These are phyloP conservation scores for Rhodocollybia butyracea DNA, from an alignment of 768 basidiomycete species.

Conservation along the genomic window DNA sequence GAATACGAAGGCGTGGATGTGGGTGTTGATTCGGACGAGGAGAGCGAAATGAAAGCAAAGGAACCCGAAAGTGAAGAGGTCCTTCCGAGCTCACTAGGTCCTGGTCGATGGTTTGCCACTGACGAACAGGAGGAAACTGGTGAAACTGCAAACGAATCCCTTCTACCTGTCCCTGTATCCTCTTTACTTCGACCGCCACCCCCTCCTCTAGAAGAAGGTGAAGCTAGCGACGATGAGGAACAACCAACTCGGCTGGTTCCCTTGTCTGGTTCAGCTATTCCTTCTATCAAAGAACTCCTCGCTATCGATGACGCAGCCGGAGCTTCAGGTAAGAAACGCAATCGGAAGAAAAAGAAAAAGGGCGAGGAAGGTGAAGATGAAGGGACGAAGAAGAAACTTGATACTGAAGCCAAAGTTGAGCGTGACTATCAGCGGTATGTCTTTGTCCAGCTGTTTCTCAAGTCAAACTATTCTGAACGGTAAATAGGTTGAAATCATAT, in stretches of 20 bases:
- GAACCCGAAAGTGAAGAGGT: constrained; percentile 1
- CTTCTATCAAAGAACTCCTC: constrained; percentile 80
- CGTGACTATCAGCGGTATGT: constrained; percentile 58
- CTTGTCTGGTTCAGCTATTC: constrained; percentile 74
- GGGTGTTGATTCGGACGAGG: constrained; percentile 52
- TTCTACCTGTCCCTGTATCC: constrained; percentile 10
- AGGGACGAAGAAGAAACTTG: constrained; percentile 32
- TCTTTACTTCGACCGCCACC: constrained; percentile 9
- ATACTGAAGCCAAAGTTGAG: constrained; percentile 45
- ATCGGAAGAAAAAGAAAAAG: constrained; percentile 76
- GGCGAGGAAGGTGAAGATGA: constrained; percentile 36
- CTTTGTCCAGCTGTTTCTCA: not conserved
- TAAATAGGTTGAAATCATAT: constrained; percentile 8
- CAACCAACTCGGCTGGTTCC: constrained; percentile 60
- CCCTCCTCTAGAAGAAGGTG: constrained; percentile 30
- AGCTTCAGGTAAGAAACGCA: constrained; percentile 62
- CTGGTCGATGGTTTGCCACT: constrained; percentile 43
- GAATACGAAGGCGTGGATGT: constrained; percentile 74
- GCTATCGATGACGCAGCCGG: constrained; percentile 70
- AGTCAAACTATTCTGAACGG: not conserved
- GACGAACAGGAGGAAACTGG: constrained; percentile 17
- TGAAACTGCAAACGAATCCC: not conserved
- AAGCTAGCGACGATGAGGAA: constrained; percentile 43
- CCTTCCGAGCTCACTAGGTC: not conserved
- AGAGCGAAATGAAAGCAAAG: constrained; percentile 27